phyloP scores from a whole-genome alignment of 1,139 yeast species.

The Debaryomyces coudertii region DNA sequence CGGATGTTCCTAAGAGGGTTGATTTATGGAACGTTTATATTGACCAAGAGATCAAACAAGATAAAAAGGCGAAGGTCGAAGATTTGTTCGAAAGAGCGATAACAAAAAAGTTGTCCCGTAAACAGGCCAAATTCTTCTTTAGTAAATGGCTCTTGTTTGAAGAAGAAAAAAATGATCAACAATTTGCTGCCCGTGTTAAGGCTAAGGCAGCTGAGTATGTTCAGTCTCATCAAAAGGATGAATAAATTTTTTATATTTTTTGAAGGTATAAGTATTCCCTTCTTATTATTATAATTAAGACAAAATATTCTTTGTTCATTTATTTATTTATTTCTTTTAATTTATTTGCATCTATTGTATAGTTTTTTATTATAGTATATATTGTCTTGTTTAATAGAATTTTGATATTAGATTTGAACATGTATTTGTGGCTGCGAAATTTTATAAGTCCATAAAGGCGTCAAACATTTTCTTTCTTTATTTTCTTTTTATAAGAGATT shows the following conservation, averaged over 20 bases:
- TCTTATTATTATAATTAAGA: neutral
- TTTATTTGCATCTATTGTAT: constrained; percentile 6
- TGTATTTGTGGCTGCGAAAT: constrained; percentile 16
- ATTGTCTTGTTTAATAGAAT: constrained; percentile 11
- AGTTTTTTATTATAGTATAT: constrained; percentile 7
- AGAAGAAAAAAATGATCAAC: constrained; percentile 67
- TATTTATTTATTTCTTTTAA: constrained; percentile 8
- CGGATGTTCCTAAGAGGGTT: constrained; percentile 88
- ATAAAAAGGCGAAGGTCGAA: constrained; percentile 65
- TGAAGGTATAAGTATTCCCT: neutral
- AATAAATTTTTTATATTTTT: constrained; percentile 11
- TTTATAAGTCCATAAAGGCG: neutral
- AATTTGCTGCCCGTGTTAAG: constrained; percentile 80
- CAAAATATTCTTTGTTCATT: neutral
- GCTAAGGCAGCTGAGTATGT: constrained; percentile 88
- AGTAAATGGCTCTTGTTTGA: constrained; percentile 88
- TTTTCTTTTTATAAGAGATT: neutral
- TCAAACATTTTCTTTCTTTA: neutral
- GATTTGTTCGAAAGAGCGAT: constrained; percentile 81
- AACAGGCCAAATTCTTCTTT: constrained; percentile 94
- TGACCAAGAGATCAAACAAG: constrained; percentile 82
- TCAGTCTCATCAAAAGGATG: constrained; percentile 23
- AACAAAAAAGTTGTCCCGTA: constrained; percentile 70
- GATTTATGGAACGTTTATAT: constrained; percentile 95
- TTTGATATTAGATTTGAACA: constrained; percentile 6